Evolutionary conservation across 2,329 filamentous ascomycete genomes (phyloP).

Genomic region (Trichophyton verrucosum): DNA sequence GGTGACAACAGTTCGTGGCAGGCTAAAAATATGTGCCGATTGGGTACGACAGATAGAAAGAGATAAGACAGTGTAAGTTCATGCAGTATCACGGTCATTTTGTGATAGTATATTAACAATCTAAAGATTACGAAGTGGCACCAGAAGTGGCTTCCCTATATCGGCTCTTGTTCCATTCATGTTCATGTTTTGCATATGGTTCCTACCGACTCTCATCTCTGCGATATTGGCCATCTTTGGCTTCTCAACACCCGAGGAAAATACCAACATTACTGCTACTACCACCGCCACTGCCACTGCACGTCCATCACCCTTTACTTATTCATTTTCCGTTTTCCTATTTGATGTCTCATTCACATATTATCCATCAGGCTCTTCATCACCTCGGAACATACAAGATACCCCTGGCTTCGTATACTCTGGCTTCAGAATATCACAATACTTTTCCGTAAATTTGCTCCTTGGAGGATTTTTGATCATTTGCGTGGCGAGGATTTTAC

Average conservation of each 20-base stretch:
- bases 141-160: not conserved
- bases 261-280: not conserved
- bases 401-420: constrained; percentile 6
- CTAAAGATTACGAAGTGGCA: not conserved
- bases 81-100: not conserved
- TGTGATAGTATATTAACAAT: not conserved
- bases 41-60: constrained; percentile 67
- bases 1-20: constrained; percentile 62
- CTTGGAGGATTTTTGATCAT: constrained; percentile 7
- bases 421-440: not conserved
- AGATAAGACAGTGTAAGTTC: constrained; percentile 50
- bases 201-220: not conserved
- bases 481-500: constrained; percentile 9
- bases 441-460: constrained; percentile 7
- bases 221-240: not conserved
- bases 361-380: not conserved
- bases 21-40: constrained; percentile 66
- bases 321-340: constrained; percentile 24
- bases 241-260: not conserved
- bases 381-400: not conserved
- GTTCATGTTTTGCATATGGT: constrained; percentile 3
- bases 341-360: constrained; percentile 26
- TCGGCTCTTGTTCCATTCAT: constrained; percentile 5
- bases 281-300: not conserved
- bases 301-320: constrained; percentile 10